These are phyloP conservation scores for Plasmodium fragile DNA, from an alignment of 169 alveolate genomes.

Conservation along the genomic window DNA sequence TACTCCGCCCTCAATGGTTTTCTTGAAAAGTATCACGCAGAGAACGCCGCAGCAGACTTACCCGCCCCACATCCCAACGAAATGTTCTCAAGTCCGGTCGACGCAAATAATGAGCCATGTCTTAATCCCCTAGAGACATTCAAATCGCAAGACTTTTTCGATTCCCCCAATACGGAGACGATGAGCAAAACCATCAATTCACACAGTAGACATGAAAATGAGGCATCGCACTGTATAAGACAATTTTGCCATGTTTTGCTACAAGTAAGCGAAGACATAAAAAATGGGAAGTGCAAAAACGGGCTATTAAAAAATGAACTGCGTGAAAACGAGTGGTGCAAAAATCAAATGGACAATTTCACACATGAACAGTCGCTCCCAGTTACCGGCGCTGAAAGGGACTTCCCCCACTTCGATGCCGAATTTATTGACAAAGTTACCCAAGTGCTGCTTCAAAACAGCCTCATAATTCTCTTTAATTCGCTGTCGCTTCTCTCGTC, in stretches of 20 bases:
- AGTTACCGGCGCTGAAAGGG: not conserved
- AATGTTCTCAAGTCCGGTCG: not conserved
- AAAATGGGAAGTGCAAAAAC: not conserved
- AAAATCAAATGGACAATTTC: not conserved
- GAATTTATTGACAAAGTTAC: slow-evolving; percentile 32
- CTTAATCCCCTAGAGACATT: not conserved
- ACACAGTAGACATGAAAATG: not conserved
- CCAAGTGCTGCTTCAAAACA: slow-evolving; percentile 36
- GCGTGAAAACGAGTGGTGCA: not conserved
- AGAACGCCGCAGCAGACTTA: not conserved
- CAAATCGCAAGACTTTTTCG: not conserved
- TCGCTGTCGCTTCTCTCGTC: slow-evolving; percentile 30
- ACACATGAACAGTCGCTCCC: not conserved
- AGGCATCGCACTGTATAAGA: not conserved
- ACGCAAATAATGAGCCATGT: not conserved
- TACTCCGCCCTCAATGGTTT: slow-evolving; percentile 24
- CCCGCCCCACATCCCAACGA: not conserved
- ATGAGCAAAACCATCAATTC: not conserved
- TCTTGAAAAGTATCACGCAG: slow-evolving; percentile 2
- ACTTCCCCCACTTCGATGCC: not conserved
- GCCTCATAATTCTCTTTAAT: slow-evolving; percentile 37
- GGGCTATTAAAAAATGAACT: too few species aligned
- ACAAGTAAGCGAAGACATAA: not conserved
- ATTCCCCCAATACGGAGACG: not conserved
- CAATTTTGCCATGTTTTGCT: not conserved